Evolutionary conservation across 139 green algal genomes (phyloP).

Genomic region (Volvox africanus): DNA sequence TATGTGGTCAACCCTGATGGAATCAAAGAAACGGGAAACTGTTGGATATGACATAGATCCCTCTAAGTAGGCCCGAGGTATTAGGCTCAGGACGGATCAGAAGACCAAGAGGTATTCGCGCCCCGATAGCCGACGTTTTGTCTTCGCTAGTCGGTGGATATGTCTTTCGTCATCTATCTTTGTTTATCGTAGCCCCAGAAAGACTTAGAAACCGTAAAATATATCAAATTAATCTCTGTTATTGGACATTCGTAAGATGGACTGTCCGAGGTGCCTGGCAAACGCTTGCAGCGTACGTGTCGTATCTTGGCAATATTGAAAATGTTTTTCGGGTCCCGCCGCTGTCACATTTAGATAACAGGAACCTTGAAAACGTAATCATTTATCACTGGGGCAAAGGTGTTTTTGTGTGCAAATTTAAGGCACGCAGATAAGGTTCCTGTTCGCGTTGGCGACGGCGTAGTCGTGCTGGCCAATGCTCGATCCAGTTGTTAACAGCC

Average conservation of each 20-base stretch:
- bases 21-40: no score
- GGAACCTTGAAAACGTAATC: not conserved
- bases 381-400: not conserved
- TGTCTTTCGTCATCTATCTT: no score
- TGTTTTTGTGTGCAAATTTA: not conserved
- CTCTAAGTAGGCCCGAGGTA: no score
- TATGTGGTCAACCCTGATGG: no score
- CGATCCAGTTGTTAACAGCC: not conserved
- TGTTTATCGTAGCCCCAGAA: no score
- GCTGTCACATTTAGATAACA: no score
- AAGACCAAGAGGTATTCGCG: not conserved
- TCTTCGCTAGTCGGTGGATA: not conserved
- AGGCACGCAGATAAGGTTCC: not conserved
- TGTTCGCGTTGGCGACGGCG: not conserved
- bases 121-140: not conserved
- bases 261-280: slow-evolving; percentile 3
- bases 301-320: no score
- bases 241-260: not conserved
- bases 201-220: no score
- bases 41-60: no score
- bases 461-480: not conserved
- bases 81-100: no score
- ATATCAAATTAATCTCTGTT: no score
- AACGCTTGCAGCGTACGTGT: not conserved
- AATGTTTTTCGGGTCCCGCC: no score